phyloP scores from a whole-genome alignment of 345 rosid species.

The Rhizophora mangle region DNA sequence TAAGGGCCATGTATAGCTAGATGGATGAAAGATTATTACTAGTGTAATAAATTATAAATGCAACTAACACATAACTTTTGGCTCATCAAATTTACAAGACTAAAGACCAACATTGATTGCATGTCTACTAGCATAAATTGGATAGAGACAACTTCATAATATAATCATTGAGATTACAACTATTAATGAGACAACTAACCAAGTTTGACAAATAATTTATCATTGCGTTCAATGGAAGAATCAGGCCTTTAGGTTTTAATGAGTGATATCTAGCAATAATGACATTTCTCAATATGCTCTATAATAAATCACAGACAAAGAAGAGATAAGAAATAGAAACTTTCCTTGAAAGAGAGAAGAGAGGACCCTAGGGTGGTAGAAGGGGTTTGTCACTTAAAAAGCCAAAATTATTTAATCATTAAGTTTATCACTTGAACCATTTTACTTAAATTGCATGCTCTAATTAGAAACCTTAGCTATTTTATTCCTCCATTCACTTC shows the following conservation, averaged over 20 bases:
- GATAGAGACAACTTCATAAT: neutral
- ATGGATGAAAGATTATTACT: slow-evolving; percentile 19
- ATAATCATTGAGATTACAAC: neutral
- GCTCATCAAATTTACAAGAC: no score
- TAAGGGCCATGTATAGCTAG: slow-evolving; percentile 93
- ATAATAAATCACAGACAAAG: neutral
- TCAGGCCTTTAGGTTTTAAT: slow-evolving; percentile 87
- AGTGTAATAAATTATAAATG: neutral
- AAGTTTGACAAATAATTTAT: slow-evolving; percentile 33
- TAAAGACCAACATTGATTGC: neutral
- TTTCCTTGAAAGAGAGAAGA: neutral
- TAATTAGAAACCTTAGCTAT: no score
- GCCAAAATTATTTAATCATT: no score
- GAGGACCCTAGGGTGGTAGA: no score
- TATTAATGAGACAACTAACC: neutral
- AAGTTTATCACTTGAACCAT: no score
- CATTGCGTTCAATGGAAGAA: slow-evolving; percentile 88
- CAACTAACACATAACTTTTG: neutral
- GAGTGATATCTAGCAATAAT: slow-evolving; percentile 94
- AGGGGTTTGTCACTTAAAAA: no score
- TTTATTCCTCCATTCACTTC: no score
- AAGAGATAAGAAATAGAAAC: neutral
- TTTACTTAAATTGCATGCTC: no score
- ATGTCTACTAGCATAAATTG: neutral
- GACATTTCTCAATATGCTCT: slow-evolving; percentile 99